Base-by-base conservation (phyloP, 2,329 filamentous ascomycete genomes). In the Colletotrichum neosansevieriae region DNA sequence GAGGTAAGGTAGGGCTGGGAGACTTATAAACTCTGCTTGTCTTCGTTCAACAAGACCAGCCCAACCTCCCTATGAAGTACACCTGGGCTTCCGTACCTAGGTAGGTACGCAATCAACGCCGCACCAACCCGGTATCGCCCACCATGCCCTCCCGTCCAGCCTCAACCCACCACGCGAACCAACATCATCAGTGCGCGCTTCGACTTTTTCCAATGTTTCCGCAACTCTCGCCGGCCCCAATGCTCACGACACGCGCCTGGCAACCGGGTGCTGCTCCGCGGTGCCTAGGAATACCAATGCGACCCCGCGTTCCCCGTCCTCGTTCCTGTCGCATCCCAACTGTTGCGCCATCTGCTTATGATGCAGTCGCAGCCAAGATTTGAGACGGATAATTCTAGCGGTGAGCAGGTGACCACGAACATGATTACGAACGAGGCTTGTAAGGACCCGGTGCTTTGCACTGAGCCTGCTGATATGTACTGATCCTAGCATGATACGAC, bases 281-380 rank as follows among this genome's bases (percentile, higher is more conserved):
- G 42, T 24, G 34, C 42, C 34, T 53, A 45, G 36, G 57, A 42
- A 32, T 3, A 42, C 38, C 63, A 40, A 9, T 56, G 24, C 54
- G 34, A 56, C 61, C 56, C 53, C 45, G 61, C 60, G 60, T 38
- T 40, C 44, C 12, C 36, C 11, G 36, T 38, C 36, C 36, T 11
- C 36, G 9, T 38, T 15, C n/a, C 34, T 60, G 21, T 59, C 44
- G 45, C 53, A 49, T 54, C 49, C 42, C 15, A 19, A 49, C 45
- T 5, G 42, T n/a, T 50, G 49, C 50, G 49, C 53, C 61, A 49
- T 19, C 54, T 19, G 29, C 47, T 47, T 56, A 53, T 65, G 56
- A 69, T 69, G 66, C 29, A 60, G 66, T 65, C 29, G 40, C 54
- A 66, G 66, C 61, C 66, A 69, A 66, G 66, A 36, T 50, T 65